Evolutionary conservation across 2,329 filamentous ascomycete species (phyloP).

Genomic region (Neopestalotiopsis sp.): DNA sequence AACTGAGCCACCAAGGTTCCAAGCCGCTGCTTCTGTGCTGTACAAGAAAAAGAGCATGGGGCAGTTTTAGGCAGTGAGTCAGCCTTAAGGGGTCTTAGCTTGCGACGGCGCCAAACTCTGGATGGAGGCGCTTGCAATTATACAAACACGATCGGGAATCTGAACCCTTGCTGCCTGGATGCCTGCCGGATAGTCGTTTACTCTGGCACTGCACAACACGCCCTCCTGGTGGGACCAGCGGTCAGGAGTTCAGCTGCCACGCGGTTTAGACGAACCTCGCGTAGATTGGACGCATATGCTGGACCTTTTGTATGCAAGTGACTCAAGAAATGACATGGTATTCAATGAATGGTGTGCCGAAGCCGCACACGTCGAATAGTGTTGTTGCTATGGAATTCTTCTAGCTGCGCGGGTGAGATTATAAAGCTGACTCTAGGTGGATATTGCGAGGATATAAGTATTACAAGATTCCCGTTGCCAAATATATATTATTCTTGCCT

Average conservation of each 20-base stretch:
- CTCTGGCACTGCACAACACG: not conserved
- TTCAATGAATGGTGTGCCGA: not conserved
- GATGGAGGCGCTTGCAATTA: not conserved
- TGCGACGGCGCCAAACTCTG: not conserved
- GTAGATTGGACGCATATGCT: not conserved
- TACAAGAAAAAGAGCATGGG: too few species aligned
- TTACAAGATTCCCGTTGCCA: not conserved
- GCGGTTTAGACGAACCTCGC: not conserved
- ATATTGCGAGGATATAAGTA: not conserved
- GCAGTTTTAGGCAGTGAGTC: not conserved
- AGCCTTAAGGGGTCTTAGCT: slow-evolving; percentile 5
- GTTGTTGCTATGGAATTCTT: not conserved
- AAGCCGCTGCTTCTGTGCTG: too few species aligned
- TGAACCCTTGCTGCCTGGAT: not conserved
- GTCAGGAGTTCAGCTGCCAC: not conserved
- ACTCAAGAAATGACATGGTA: not conserved
- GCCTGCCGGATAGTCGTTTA: not conserved
- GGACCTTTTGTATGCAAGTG: not conserved
- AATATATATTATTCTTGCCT: not conserved
- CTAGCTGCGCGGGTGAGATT: not conserved
- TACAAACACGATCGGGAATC: not conserved
- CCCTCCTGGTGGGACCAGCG: slow-evolving; percentile 13
- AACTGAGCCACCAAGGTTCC: too few species aligned
- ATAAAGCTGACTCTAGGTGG: not conserved
- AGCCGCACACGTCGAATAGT: not conserved